A percentile compares a stretch with the other conserved stretches of the same genome.
Conservation (phyloP, 257 asterid genomes). For the Solanum tacnaense region DNA sequence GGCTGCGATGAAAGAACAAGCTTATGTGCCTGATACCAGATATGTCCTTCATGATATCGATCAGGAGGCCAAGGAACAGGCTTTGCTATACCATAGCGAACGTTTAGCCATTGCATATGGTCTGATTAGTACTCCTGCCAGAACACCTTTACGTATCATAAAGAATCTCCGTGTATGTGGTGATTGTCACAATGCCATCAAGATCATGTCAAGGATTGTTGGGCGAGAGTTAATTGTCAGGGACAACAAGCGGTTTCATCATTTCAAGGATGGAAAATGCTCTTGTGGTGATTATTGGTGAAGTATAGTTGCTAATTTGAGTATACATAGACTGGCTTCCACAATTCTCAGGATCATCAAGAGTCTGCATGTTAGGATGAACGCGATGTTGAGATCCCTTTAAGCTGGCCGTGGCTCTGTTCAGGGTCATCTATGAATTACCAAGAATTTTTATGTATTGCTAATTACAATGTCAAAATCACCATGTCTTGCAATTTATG, state of each 20-base stretch:
- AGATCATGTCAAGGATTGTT: constrained; percentile 93
- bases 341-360: not conserved
- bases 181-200: constrained; percentile 91
- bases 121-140: constrained; percentile 79
- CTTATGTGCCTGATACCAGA: constrained; percentile 86
- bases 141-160: constrained; percentile 79
- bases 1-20: constrained; percentile 83
- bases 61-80: constrained; percentile 98
- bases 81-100: constrained; percentile 86
- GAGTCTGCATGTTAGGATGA: not conserved
- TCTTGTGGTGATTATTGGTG: constrained; percentile 95
- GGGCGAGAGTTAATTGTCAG: constrained; percentile 91
- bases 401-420: not conserved
- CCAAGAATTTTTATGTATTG: not conserved
- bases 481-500: not conserved
- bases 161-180: constrained; percentile 88
- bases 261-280: constrained; percentile 89
- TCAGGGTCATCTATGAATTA: not conserved
- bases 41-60: constrained; percentile 95
- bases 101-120: constrained; percentile 95
- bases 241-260: constrained; percentile 89
- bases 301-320: not conserved
- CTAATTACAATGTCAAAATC: not conserved
- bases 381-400: not conserved
- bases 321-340: not conserved